Evolutionary conservation across 441 rosid genomes (phyloP).

Genomic region (Breynia disticha): DNA sequence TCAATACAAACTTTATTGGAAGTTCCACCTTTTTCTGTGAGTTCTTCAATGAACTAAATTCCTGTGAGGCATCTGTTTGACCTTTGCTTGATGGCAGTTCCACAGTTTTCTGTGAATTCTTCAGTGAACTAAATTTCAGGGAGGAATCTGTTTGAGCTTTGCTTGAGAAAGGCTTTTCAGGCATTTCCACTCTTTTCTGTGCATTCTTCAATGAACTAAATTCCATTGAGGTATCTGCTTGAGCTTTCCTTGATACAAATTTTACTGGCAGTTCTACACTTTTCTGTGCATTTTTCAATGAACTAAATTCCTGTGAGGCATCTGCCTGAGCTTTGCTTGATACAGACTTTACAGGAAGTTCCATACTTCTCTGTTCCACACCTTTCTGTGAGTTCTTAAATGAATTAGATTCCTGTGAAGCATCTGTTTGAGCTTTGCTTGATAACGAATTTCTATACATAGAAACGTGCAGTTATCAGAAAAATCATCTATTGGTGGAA

Average conservation of each 20-base stretch:
- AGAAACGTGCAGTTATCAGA: slow-evolving; percentile 13
- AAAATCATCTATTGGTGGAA: not conserved
- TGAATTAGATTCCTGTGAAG: slow-evolving; percentile 24
- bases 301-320: slow-evolving; percentile 23
- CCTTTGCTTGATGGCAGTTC: slow-evolving; percentile 30
- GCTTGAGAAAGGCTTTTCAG: slow-evolving; percentile 33
- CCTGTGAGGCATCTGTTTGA: slow-evolving; percentile 20
- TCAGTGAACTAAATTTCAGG: slow-evolving; percentile 21
- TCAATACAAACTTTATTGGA: too few species aligned
- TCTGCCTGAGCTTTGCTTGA: slow-evolving; percentile 27
- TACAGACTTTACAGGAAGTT: too few species aligned
- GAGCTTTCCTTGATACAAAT: too few species aligned
- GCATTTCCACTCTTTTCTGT: too few species aligned
- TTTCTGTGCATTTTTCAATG: slow-evolving; percentile 23
- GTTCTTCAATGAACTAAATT: slow-evolving; percentile 22
- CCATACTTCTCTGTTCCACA: too few species aligned
- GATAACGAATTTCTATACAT: slow-evolving; percentile 33
- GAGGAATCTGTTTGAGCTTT: slow-evolving; percentile 26
- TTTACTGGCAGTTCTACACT: too few species aligned
- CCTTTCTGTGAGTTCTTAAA: slow-evolving; percentile 20
- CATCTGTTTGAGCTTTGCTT: slow-evolving; percentile 26
- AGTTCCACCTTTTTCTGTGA: too few species aligned
- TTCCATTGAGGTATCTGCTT: too few species aligned
- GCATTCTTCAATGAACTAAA: too few species aligned
- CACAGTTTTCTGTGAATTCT: slow-evolving; percentile 18